A percentile compares a stretch with the other conserved stretches of the same genome.
Evolutionary conservation across 2,329 filamentous ascomycete species (phyloP).

Genomic region (Verticillium longisporum): DNA sequence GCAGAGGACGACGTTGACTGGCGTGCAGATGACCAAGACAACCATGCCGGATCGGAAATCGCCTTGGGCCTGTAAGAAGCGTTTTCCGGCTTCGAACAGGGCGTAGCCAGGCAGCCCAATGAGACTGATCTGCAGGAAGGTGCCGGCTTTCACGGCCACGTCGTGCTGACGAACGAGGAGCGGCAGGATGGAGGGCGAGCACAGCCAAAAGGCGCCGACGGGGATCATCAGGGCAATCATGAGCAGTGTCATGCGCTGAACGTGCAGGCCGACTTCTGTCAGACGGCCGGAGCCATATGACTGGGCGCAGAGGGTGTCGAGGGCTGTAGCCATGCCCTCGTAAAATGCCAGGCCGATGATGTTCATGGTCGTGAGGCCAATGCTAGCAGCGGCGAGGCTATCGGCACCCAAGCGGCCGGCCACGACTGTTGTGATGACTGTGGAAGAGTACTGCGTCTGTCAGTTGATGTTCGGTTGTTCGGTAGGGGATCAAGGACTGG

Average conservation of each 20-base stretch:
- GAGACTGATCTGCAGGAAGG: conserved; percentile 39
- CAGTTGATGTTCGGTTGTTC: not conserved
- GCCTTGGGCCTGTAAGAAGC: conserved; percentile 48
- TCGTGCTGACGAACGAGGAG: conserved; percentile 38
- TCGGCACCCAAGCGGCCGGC: conserved; percentile 45
- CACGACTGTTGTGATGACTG: conserved; percentile 41
- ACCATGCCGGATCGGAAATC: conserved; percentile 42
- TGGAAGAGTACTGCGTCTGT: conserved; percentile 41
- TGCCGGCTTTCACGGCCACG: conserved; percentile 39
- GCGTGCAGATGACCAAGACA: conserved; percentile 38
- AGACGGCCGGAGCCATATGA: conserved; percentile 42
- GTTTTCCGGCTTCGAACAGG: conserved; percentile 45
- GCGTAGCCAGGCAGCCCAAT: conserved; percentile 46
- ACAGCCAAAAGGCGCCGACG: conserved; percentile 40
- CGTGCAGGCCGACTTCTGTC: conserved; percentile 40
- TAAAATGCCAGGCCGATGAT: conserved; percentile 44
- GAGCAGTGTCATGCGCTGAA: conserved; percentile 44
- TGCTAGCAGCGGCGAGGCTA: conserved; percentile 43
- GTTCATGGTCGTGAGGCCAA: conserved; percentile 46
- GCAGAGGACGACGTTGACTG: conserved; percentile 39
- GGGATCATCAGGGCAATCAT: conserved; percentile 40
- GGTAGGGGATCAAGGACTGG: not conserved
- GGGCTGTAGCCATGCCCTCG: conserved; percentile 42
- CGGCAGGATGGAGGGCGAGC: conserved; percentile 36
- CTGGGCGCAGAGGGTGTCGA: conserved; percentile 45